Conservation (phyloP, 139 green algal species). For the Chlamydomonas sphaeroides region DNA sequence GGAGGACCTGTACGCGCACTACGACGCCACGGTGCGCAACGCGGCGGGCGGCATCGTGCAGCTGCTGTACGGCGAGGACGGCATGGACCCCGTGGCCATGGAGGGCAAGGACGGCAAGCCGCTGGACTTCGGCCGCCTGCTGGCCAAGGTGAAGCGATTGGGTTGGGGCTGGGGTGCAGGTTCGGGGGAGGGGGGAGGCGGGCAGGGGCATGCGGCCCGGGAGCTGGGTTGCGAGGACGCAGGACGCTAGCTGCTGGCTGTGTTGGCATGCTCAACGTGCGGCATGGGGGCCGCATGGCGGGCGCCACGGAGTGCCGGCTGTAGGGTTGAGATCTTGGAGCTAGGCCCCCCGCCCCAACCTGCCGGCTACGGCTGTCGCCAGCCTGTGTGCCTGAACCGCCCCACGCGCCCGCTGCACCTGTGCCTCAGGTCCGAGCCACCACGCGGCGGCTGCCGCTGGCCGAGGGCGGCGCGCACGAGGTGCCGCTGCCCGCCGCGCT, state of each 20-base stretch:
- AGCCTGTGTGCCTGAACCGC: no score
- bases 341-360: no score
- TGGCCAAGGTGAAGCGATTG: conserved; percentile 68
- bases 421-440: conserved; percentile 37
- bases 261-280: no score
- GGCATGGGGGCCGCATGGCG: no score
- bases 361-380: no score
- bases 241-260: no score
- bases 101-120: conserved; percentile 83
- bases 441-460: conserved; percentile 28
- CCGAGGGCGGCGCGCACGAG: conserved; percentile 40
- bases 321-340: no score
- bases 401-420: no score
- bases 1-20: conserved; percentile 95
- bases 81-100: conserved; percentile 93
- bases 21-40: conserved; percentile 95
- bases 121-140: conserved; percentile 71
- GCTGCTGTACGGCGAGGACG: conserved; percentile 95
- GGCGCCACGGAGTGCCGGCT: no score
- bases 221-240: no score
- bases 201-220: neutral
- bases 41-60: conserved; percentile 89
- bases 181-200: neutral
- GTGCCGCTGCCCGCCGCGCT: conserved; percentile 66
- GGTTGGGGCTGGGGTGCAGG: no score